Base-by-base conservation (phyloP, 208 protist genomes). In the Crithidia thermophila region DNA sequence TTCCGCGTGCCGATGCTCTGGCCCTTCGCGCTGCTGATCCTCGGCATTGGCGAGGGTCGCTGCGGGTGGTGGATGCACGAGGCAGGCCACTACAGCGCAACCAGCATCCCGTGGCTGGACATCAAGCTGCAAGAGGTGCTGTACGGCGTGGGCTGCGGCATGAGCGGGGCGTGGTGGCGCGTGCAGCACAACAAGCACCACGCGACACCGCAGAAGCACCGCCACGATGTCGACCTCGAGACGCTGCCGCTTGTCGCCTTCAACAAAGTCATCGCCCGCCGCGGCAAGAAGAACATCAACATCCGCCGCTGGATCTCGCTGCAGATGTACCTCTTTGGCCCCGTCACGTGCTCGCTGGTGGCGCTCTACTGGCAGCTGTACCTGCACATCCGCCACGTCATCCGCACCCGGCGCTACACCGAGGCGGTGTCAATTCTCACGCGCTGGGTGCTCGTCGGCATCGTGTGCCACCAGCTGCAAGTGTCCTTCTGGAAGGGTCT, bases 31-130 rank as follows among this genome's bases (percentile, higher is more conserved):
- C 56, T 84, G 0, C 1, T 86, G 1, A 59, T 88, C 2, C 72
- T 90, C n/a, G 89, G 83, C n/a, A 36, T 92, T 16, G 86, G 53
- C 7, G 77, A 90, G 67, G 89, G 89, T n/a, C 85, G 86, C 33
- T 91, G 82, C 57, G 87, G 87, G 25, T 93, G 84, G 84, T 75
- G 81, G 70, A 87, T 90, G 81, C 87, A 94, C 72, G 87, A 94
- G 70, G 77, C 76, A 3, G 87, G 87, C 0, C 87, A 93, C 79
- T 81, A 87, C 74, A 85, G 80, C 61, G 46, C 77, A 31, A 90
- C 85, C 7, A 77, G 89, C 60, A 82, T 81, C 52, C 74, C 69
- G 23, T 63, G 46, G 71, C 37, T 87, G 21, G 89, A 94, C 67
- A 70, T 82, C 27, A 84, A 80, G 28, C 66, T 94, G 5, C 88